Base-by-base conservation (phyloP, 139 green algal species). In the Zygnema circumcarinatum region DNA sequence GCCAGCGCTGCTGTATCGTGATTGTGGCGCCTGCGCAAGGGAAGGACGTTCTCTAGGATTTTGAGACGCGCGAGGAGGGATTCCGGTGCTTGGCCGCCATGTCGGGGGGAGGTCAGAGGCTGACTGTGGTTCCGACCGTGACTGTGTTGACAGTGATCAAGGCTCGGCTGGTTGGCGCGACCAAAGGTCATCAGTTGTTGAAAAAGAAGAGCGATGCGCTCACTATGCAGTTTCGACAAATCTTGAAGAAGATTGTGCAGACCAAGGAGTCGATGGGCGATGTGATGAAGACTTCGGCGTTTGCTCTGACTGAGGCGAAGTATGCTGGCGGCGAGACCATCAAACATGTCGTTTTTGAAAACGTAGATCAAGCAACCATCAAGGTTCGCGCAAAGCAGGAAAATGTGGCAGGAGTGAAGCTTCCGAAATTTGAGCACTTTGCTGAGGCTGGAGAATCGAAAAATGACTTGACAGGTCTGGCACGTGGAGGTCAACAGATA, bases 171-270 rank as follows among this genome's bases (percentile, higher is more conserved):
- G 76, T 93, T 1, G 97, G 96, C 25, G 97, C 97, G 0, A 96
- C 94, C 31, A 98, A 98, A 88, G 97, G 97, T 0, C 96, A 99
- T 83, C 94, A 95, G 47, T 93, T 99, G 74, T 92, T 99, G 32
- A 99, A 99, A 92, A 99, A 99, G 94, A 99, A 99, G 85, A 97
- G 96, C 1, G 97, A 99, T 89, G 97, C 97, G 2, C 92, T 99
- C 69, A 98, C 95, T 21, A 94, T 99, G 91, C 93, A 95, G 1
- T 97, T 96, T 78, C 90, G 95, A 11, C 90, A 88, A 38, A 91
- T 91, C 38, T 54, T 91, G 83, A 89, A 86, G 68, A 90, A 86
- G 73, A 99, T 99, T 67, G 94, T 99, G 39, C 90, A 97, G 20
- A 93, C 95, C 21, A 99, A 99, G 93, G 87, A 96, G 56, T 83